A percentile compares a stretch with the other conserved stretches of the same genome.
Conservation (phyloP, 495 filamentous ascomycete genomes). For the Penicillium diatomitis region DNA sequence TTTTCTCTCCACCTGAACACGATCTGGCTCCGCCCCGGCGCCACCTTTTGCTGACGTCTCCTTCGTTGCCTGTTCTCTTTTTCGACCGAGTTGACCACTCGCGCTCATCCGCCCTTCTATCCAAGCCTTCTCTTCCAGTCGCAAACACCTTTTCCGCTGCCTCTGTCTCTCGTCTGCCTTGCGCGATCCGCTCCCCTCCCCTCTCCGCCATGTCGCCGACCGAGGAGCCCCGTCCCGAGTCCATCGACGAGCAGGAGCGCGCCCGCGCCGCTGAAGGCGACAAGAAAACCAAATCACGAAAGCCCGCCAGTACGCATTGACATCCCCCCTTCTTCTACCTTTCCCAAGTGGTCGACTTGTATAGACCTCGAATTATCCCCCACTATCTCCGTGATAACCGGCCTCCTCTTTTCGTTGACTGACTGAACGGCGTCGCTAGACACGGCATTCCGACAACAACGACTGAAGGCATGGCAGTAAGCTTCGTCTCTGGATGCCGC, state of each 20-base stretch:
- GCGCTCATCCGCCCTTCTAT: no score
- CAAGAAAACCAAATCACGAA: slow-evolving; percentile 78
- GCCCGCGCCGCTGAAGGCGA: slow-evolving; percentile 34
- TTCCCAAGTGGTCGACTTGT: background rate
- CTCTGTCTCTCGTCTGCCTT: slow-evolving; percentile 1
- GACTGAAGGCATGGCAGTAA: slow-evolving; percentile 91
- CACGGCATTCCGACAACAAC: slow-evolving; percentile 86
- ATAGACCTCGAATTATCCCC: no score
- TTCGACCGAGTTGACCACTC: no score
- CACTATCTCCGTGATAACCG: no score
- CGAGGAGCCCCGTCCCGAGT: slow-evolving; percentile 35
- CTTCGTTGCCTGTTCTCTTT: background rate
- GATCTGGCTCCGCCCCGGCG: slow-evolving; percentile 14
- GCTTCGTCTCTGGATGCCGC: slow-evolving; percentile 15
- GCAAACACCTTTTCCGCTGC: background rate
- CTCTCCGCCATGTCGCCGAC: slow-evolving; percentile 37
- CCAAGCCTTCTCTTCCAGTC: no score
- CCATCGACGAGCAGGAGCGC: slow-evolving; percentile 41
- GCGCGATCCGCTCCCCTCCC: background rate
- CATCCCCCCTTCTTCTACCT: background rate
- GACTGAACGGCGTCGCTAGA: slow-evolving; percentile 37
- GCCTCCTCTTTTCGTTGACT: background rate
- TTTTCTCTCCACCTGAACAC: background rate
- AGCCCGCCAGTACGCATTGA: slow-evolving; percentile 64
- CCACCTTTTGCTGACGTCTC: slow-evolving; percentile 27